Percentiles rank a stretch among this genome's conserved stretches.
These are phyloP conservation scores for Chaetomium sp. DNA, from an alignment of 2,329 filamentous ascomycete genomes.

Conservation along the genomic window DNA sequence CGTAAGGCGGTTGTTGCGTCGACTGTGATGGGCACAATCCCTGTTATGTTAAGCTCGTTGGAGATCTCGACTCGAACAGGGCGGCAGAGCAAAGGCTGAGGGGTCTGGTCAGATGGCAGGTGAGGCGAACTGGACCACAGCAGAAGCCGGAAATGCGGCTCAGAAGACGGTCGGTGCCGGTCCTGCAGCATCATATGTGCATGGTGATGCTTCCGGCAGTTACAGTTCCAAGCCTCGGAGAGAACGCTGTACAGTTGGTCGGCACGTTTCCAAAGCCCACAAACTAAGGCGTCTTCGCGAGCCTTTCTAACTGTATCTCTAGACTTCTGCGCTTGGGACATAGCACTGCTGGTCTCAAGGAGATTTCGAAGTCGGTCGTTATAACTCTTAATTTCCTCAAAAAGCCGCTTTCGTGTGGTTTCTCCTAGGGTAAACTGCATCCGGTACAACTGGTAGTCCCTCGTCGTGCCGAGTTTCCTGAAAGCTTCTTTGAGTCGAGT, in stretches of 20 bases:
- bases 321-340: not conserved
- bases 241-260: conserved; percentile 21
- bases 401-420: conserved; percentile 18
- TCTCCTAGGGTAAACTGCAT: conserved; percentile 24
- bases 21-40: not conserved
- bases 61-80: not conserved
- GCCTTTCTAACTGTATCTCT: conserved; percentile 9
- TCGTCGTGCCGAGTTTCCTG: not conserved
- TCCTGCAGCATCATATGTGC: conserved; percentile 24
- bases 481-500: conserved; percentile 1
- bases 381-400: conserved; percentile 20
- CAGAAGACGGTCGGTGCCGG: not conserved
- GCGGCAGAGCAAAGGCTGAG: not conserved
- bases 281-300: not conserved
- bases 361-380: conserved; percentile 23
- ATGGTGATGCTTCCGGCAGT: conserved; percentile 20
- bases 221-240: conserved; percentile 21
- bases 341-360: conserved; percentile 16
- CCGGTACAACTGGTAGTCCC: conserved; percentile 16
- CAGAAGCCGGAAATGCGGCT: not conserved
- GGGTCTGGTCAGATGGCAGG: not conserved
- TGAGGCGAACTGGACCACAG: not conserved
- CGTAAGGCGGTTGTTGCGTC: not conserved
- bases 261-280: conserved; percentile 25
- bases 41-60: not conserved